These are phyloP conservation scores for Alliaria petiolata DNA, from an alignment of 345 rosid species.

Conservation along the genomic window DNA sequence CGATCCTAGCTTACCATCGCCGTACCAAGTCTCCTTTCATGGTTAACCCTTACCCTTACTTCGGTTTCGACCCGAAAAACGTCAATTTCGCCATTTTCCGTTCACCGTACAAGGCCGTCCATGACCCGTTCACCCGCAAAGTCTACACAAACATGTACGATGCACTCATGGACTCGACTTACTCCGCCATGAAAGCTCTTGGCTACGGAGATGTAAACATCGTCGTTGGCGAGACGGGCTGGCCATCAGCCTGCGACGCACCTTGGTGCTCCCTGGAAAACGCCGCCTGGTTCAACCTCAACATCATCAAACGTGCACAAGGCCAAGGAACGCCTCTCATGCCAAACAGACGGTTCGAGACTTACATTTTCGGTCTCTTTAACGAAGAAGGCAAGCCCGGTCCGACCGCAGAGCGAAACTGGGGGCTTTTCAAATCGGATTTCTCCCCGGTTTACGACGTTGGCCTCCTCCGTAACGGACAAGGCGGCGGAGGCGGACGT, in stretches of 20 bases:
- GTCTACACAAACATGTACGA: slow-evolving; percentile 78
- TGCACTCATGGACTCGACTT: slow-evolving; percentile 56
- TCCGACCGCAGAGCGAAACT: slow-evolving; percentile 59
- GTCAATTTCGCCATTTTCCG: slow-evolving; percentile 54
- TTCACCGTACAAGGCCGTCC: slow-evolving; percentile 41
- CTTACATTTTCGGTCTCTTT: slow-evolving; percentile 69
- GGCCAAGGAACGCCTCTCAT: slow-evolving; percentile 77
- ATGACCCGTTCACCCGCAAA: slow-evolving; percentile 45
- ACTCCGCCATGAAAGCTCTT: slow-evolving; percentile 61
- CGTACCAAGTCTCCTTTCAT: slow-evolving; percentile 69
- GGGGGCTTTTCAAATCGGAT: slow-evolving; percentile 74
- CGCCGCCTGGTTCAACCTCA: slow-evolving; percentile 56
- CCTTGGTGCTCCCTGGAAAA: slow-evolving; percentile 46
- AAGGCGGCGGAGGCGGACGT: slow-evolving; percentile 32
- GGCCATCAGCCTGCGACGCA: slow-evolving; percentile 73
- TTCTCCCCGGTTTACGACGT: slow-evolving; percentile 61
- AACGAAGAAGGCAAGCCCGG: slow-evolving; percentile 81
- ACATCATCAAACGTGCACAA: slow-evolving; percentile 40
- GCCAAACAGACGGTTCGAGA: slow-evolving; percentile 67
- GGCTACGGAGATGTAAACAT: slow-evolving; percentile 68
- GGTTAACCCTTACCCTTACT: slow-evolving; percentile 85
- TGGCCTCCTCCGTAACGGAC: slow-evolving; percentile 44
- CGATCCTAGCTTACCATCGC: slow-evolving; percentile 64
- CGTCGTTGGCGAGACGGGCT: slow-evolving; percentile 75
- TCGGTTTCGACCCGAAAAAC: slow-evolving; percentile 41